Evolutionary conservation across 345 rosid genomes (phyloP).

Genomic region (Mallotus nudiflorus): DNA sequence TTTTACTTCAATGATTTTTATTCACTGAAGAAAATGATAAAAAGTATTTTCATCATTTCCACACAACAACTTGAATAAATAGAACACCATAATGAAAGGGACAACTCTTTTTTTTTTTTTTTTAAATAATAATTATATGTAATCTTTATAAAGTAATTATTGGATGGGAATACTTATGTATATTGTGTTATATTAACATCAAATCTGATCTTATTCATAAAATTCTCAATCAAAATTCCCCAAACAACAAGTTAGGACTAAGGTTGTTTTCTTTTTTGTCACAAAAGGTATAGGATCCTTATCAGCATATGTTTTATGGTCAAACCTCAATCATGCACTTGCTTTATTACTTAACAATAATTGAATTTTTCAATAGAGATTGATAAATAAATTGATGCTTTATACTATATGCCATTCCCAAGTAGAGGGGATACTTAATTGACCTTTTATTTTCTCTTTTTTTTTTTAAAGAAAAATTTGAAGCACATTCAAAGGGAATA

Average conservation of each 20-base stretch:
- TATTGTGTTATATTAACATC: conserved; percentile 2
- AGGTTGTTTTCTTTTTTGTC: neutral
- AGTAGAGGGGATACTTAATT: conserved; percentile 9
- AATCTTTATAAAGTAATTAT: neutral
- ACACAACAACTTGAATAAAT: no score
- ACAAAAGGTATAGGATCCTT: neutral
- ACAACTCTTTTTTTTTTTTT: no score
- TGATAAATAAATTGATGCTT: neutral
- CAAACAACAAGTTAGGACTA: conserved; percentile 2
- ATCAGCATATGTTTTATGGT: conserved; percentile 6
- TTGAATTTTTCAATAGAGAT: neutral
- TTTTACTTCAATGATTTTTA: neutral
- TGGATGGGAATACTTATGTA: neutral
- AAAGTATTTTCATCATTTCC: no score
- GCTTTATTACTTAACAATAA: neutral
- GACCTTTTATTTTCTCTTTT: neutral
- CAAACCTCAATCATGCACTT: conserved; percentile 12
- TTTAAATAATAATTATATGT: no score
- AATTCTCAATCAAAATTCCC: conserved; percentile 15
- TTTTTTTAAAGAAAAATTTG: neutral
- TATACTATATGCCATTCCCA: conserved; percentile 8
- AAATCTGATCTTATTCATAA: neutral
- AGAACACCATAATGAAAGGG: no score
- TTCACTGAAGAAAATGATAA: neutral
- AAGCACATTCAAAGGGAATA: neutral